Conservation (phyloP, 768 basidiomycete species). For the Leccinum pellstonianum region DNA sequence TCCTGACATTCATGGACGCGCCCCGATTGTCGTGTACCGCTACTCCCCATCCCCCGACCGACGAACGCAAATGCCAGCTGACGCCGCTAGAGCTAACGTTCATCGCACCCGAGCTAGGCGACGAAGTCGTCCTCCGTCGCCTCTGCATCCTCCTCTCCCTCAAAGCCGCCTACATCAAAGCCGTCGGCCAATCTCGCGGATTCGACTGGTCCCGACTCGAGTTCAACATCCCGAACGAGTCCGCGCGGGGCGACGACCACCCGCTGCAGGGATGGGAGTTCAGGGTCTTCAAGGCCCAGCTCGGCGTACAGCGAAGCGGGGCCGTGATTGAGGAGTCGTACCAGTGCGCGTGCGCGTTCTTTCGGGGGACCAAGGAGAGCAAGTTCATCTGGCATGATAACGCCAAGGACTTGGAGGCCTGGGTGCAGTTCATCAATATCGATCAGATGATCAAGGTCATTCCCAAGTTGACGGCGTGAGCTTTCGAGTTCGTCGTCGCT, state of each 20-base stretch:
- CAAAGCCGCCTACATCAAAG: conserved; percentile 81
- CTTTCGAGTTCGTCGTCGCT: neutral
- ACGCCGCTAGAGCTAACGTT: conserved; percentile 53
- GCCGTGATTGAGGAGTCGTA: conserved; percentile 61
- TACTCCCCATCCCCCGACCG: no score
- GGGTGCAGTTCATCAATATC: conserved; percentile 84
- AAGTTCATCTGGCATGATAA: conserved; percentile 74
- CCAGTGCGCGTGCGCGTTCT: conserved; percentile 77
- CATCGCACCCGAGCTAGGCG: conserved; percentile 49
- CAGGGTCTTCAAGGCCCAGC: conserved; percentile 70
- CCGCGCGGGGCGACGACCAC: conserved; percentile 64
- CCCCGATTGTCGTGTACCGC: neutral
- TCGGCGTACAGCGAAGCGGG: conserved; percentile 63
- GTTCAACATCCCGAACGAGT: conserved; percentile 67
- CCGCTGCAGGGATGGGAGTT: conserved; percentile 84
- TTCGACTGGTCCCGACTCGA: conserved; percentile 83
- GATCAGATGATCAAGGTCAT: conserved; percentile 81
- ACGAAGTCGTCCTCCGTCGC: conserved; percentile 68
- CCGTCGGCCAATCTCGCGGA: conserved; percentile 76
- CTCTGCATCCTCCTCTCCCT: conserved; percentile 76
- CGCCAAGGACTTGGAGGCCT: conserved; percentile 63
- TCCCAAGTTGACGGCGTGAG: conserved; percentile 65
- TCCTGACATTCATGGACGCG: neutral
- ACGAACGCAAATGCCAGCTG: conserved; percentile 31
- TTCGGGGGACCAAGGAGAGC: conserved; percentile 61